Base-by-base conservation (phyloP, 2,329 filamentous ascomycete genomes). In the Myriosclerotinia scirpicola region DNA sequence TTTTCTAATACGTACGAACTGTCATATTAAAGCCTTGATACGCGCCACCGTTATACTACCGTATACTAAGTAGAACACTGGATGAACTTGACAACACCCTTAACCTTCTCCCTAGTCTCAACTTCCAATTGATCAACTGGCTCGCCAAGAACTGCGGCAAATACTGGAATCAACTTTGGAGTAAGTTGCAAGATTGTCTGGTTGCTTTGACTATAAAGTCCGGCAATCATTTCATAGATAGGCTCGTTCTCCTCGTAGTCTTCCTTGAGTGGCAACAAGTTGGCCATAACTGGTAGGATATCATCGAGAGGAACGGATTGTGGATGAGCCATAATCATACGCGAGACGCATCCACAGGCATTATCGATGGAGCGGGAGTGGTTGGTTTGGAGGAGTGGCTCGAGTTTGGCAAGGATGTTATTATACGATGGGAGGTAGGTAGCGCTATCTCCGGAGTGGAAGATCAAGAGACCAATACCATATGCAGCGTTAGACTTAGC, bases 231-330 rank as follows among this genome's bases (percentile, higher is more conserved):
- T 78, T 90, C 86, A 81, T 90, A 99, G 68, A 98, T 88, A 11
- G 95, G 93, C 74, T 92, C 91, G 80, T 99, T 98, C 85, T 98
- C 95, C 79, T 97, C 93, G 74, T 87, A 98, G 78, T 98, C 95
- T 77, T 97, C 93, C 78, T 91, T 91, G 69, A 98, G 83, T 12
- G 95, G 95, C 48, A 98, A 85, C 38, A 93, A 85, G 69, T 86
- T 85, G 66, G 96, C 85, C 38, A 98, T 81, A 0, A 87, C 87
- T 36, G 94, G 93, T 1, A 99, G 85, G 26, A 96, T 91, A 68
- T 97, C 88, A 50, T 84, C 80, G 64, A 96, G 84, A 22, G 94
- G 93, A 12, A 96, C 88, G 72, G 86, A 86, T 72, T 94, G 88
- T n/a, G 91, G 89, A 79, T 96, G 89, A 75, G 90, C 90, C 77